phyloP scores from a whole-genome alignment of 805 yeast genomes.

The Starmerella apicola region DNA sequence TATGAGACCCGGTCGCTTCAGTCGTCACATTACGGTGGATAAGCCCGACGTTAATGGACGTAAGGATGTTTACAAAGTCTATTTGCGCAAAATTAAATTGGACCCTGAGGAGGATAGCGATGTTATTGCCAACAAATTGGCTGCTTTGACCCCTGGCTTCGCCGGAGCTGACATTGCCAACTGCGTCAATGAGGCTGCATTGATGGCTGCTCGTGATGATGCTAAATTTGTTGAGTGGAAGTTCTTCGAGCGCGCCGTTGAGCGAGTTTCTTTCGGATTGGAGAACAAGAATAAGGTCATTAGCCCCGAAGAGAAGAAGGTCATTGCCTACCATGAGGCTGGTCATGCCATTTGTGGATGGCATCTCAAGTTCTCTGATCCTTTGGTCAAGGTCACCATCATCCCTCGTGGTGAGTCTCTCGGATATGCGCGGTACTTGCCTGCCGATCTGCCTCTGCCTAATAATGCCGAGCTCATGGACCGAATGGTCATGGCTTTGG shows the following conservation, averaged over 20 bases:
- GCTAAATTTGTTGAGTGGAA: constrained; percentile 46
- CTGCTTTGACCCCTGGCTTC: constrained; percentile 89
- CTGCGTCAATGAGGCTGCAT: constrained; percentile 87
- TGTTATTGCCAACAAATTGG: constrained; percentile 65
- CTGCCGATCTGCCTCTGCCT: constrained; percentile 77
- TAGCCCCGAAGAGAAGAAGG: constrained; percentile 65
- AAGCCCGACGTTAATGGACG: constrained; percentile 84
- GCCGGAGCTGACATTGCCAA: constrained; percentile 95
- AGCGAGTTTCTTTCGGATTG: constrained; percentile 88
- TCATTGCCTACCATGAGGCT: constrained; percentile 91
- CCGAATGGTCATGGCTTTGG: constrained; percentile 92
- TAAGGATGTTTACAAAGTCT: constrained; percentile 73
- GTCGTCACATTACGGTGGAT: constrained; percentile 76
- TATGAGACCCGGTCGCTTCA: constrained; percentile 90
- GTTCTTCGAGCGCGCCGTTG: constrained; percentile 87
- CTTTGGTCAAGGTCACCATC: constrained; percentile 83
- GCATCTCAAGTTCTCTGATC: constrained; percentile 80
- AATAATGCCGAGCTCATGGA: constrained; percentile 68
- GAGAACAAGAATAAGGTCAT: constrained; percentile 74
- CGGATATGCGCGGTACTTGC: constrained; percentile 95
- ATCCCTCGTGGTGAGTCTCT: constrained; percentile 94
- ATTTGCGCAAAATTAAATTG: constrained; percentile 46
- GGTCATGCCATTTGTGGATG: constrained; percentile 96
- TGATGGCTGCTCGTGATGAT: constrained; percentile 75
- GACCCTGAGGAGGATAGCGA: constrained; percentile 36